These are phyloP conservation scores for Fusarium tjaetaba DNA, from an alignment of 2,329 filamentous ascomycete species.

Conservation along the genomic window DNA sequence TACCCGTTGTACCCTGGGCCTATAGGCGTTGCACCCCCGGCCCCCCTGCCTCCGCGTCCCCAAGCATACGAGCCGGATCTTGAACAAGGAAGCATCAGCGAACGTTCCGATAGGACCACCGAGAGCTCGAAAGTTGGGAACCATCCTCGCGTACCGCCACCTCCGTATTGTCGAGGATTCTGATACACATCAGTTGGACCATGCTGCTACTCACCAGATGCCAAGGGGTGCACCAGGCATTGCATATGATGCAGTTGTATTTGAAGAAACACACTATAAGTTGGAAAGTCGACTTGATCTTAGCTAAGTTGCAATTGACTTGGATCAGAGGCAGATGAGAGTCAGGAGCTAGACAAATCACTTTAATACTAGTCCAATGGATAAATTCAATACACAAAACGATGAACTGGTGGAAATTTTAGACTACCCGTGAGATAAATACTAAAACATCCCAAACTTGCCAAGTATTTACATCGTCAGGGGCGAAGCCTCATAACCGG, in stretches of 20 bases:
- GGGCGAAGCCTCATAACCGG: not conserved
- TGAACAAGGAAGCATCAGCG: not conserved
- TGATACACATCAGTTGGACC: not conserved
- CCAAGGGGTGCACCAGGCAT: not conserved
- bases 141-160: not conserved
- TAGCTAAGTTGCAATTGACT: not conserved
- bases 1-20: not conserved
- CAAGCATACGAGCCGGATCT: not conserved
- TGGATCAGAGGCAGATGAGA: not conserved
- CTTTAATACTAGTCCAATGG: not conserved
- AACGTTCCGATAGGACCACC: no score
- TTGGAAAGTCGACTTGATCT: not conserved
- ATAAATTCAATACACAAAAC: not conserved
- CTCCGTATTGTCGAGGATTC: not conserved
- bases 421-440: not conserved
- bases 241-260: not conserved
- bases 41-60: not conserved
- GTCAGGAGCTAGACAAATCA: not conserved
- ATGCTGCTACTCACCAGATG: no score
- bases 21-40: not conserved
- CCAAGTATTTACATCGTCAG: not conserved
- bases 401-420: not conserved
- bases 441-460: no score
- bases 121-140: not conserved
- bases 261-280: not conserved